Evolutionary conservation across 257 asterid species (phyloP).

Genomic region (Solanum rostratum): DNA sequence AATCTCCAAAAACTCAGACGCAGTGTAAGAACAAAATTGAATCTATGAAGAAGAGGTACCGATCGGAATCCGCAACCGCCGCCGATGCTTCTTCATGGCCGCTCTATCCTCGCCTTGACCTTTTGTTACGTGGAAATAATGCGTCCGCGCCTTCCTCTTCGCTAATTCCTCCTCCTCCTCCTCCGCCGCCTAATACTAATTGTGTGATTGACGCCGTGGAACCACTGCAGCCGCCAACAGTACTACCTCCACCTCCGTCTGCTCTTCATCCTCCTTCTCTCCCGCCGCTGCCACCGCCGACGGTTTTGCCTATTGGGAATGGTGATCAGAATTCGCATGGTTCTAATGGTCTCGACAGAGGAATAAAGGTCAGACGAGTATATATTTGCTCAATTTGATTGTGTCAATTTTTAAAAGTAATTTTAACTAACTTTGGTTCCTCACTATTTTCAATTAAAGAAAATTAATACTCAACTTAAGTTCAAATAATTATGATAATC

Average conservation of each 20-base stretch:
- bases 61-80: constrained; percentile 64
- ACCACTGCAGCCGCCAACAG: constrained; percentile 2
- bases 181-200: background rate
- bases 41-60: constrained; percentile 88
- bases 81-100: constrained; percentile 71
- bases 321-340: constrained; percentile 31
- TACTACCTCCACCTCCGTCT: background rate
- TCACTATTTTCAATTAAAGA: background rate
- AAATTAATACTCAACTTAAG: background rate
- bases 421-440: background rate
- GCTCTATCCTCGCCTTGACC: constrained; percentile 62
- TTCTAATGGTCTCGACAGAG: constrained; percentile 35
- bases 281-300: background rate
- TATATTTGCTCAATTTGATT: background rate
- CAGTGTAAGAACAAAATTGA: constrained; percentile 91
- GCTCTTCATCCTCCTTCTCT: background rate
- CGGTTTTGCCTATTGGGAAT: constrained; percentile 14
- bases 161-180: background rate
- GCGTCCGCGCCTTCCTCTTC: background rate
- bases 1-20: constrained; percentile 62
- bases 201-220: background rate
- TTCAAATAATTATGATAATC: background rate
- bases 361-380: constrained; percentile 37
- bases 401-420: background rate
- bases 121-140: constrained; percentile 59